Evolutionary conservation across 257 asterid genomes (phyloP).

Genomic region (Linaria vulgaris): DNA sequence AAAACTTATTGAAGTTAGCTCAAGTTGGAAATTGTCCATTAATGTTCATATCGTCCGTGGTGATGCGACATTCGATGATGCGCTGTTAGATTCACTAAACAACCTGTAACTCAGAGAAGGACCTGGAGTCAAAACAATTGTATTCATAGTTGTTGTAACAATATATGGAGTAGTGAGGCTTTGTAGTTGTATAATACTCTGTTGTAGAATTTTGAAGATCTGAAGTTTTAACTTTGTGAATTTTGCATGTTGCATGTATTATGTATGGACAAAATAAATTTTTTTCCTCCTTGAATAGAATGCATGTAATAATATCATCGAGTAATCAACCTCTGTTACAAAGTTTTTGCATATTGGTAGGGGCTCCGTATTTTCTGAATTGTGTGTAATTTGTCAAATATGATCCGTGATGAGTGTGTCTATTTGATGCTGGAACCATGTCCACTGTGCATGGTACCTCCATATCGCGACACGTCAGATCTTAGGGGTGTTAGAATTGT

Average conservation of each 20-base stretch:
- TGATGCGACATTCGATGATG: neutral
- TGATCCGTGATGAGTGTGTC: no score
- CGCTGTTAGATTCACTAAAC: neutral
- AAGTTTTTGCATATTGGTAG: neutral
- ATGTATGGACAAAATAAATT: neutral
- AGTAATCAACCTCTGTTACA: neutral
- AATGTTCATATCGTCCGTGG: slow-evolving; percentile 5
- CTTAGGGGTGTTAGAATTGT: no score
- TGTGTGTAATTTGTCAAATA: no score
- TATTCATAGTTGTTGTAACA: slow-evolving; percentile 26
- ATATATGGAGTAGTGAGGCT: slow-evolving; percentile 8
- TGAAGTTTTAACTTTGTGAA: neutral
- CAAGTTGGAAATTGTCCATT: slow-evolving; percentile 19
- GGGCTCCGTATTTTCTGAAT: neutral
- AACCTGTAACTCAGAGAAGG: neutral
- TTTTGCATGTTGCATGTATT: neutral
- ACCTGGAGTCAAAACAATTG: neutral
- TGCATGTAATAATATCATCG: neutral
- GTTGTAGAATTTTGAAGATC: slow-evolving; percentile 2
- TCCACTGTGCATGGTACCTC: no score
- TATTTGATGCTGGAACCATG: no score
- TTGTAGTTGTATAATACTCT: slow-evolving; percentile 1
- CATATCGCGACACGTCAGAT: no score
- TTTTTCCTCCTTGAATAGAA: neutral
- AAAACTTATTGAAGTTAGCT: slow-evolving; percentile 7